These are phyloP conservation scores for Penicillium brevicompactum DNA, from an alignment of 2,329 filamentous ascomycete species.

Conservation along the genomic window DNA sequence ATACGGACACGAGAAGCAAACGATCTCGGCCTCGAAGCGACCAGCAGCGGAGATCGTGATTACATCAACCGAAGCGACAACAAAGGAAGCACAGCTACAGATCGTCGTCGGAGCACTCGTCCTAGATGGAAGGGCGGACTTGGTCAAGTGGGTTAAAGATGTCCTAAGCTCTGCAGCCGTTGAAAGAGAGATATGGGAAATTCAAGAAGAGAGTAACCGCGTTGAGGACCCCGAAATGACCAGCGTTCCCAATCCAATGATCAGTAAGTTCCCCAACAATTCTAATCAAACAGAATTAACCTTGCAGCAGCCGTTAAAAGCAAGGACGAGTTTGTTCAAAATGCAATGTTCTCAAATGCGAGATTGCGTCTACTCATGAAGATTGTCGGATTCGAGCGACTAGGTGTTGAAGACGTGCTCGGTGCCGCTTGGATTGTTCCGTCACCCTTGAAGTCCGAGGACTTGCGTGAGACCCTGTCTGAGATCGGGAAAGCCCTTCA, in stretches of 20 bases:
- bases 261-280: constrained; percentile 48
- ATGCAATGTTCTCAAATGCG: constrained; percentile 84
- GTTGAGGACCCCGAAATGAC: constrained; percentile 39
- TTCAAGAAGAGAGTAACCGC: constrained; percentile 64
- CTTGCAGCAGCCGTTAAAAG: constrained; percentile 58
- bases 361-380: constrained; percentile 83
- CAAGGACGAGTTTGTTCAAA: constrained; percentile 66
- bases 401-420: constrained; percentile 68
- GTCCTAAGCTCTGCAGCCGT: constrained; percentile 67
- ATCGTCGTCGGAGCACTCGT: constrained; percentile 79
- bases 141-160: constrained; percentile 79
- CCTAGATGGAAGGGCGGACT: constrained; percentile 74
- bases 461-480: constrained; percentile 69
- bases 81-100: constrained; percentile 69
- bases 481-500: constrained; percentile 78
- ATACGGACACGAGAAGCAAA: constrained; percentile 83
- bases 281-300: constrained; percentile 3
- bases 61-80: constrained; percentile 66
- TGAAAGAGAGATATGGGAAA: constrained; percentile 77
- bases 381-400: constrained; percentile 69
- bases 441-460: constrained; percentile 61
- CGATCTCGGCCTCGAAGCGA: constrained; percentile 63
- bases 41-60: constrained; percentile 83
- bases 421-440: constrained; percentile 81
- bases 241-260: constrained; percentile 29